Evolutionary conservation across 768 basidiomycete species (phyloP).

Genomic region (Roridomyces roridus): DNA sequence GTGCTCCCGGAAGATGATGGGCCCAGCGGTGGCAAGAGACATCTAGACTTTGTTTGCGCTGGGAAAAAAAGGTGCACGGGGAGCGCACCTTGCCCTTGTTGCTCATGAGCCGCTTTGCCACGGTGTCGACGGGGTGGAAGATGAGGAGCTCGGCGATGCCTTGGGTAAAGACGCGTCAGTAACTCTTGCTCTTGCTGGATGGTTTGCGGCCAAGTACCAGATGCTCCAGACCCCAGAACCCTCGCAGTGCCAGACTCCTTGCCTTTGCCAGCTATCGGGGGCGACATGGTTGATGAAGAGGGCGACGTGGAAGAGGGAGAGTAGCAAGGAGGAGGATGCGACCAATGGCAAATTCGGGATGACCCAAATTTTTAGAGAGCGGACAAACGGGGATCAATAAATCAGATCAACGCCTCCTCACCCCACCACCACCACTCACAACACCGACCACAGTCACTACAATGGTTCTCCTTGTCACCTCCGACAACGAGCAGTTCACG

Average conservation of each 20-base stretch:
- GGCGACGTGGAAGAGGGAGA: not conserved
- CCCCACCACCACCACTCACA: not conserved
- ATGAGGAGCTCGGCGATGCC: constrained; percentile 94
- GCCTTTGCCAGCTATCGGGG: constrained; percentile 55
- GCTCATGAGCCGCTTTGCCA: constrained; percentile 99
- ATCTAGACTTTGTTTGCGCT: constrained; percentile 49
- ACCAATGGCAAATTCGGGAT: constrained; percentile 20
- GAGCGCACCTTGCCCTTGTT: constrained; percentile 81
- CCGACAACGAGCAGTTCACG: constrained; percentile 93
- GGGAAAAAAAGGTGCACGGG: not conserved
- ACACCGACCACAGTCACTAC: no score
- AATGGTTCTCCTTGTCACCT: constrained; percentile 73
- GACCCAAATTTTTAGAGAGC: constrained; percentile 13
- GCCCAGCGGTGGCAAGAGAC: constrained; percentile 63
- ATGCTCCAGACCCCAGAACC: constrained; percentile 89
- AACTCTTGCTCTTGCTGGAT: not conserved
- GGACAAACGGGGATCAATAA: not conserved
- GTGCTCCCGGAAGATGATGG: constrained; percentile 88
- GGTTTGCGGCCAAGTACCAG: constrained; percentile 61
- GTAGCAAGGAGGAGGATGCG: not conserved
- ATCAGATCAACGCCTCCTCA: not conserved
- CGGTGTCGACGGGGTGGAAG: constrained; percentile 96
- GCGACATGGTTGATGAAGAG: constrained; percentile 41
- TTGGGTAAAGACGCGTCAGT: constrained; percentile 35
- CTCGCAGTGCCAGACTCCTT: constrained; percentile 92